Evolutionary conservation across 345 rosid genomes (phyloP).

Genomic region (Fremontodendron californicum): DNA sequence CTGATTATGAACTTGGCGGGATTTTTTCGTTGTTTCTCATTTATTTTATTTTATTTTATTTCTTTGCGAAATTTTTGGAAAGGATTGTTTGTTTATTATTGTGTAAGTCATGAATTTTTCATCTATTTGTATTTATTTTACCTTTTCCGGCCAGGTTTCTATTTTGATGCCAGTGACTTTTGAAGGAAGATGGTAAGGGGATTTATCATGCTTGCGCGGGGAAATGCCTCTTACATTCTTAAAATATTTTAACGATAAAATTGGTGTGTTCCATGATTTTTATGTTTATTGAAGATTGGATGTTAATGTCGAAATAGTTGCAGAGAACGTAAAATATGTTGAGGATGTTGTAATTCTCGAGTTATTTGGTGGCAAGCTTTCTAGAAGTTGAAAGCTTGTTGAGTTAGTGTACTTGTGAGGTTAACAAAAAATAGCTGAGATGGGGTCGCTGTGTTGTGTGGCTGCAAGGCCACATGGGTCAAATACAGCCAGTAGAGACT

Average conservation of each 20-base stretch:
- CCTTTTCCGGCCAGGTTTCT: not conserved
- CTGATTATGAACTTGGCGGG: not conserved
- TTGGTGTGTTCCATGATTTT: not conserved
- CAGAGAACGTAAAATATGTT: not conserved
- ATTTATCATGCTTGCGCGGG: not conserved
- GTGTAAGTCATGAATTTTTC: not conserved
- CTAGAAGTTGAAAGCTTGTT: conserved; percentile 8
- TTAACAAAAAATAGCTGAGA: conserved; percentile 48
- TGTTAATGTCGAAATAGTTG: not conserved
- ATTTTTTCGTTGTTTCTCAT: not conserved
- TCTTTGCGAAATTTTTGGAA: not conserved
- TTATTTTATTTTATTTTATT: not conserved
- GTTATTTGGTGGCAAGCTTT: conserved; percentile 8
- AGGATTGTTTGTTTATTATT: not conserved
- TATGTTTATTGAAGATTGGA: not conserved
- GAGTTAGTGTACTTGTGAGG: conserved; percentile 14
- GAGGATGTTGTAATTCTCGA: not conserved
- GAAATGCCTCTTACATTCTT: not conserved
- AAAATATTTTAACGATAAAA: not conserved
- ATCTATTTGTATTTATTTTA: not conserved
- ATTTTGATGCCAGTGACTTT: not conserved
- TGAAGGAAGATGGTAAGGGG: not conserved
- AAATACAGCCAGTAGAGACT: conserved; percentile 37
- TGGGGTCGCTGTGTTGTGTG: conserved; percentile 76
- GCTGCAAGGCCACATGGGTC: conserved; percentile 79